Evolutionary conservation across 371 early-diverging fungal species (phyloP), one percentile per base, ranked within the genome.

Genomic region (Batrachochytrium dendrobatidis): DNA sequence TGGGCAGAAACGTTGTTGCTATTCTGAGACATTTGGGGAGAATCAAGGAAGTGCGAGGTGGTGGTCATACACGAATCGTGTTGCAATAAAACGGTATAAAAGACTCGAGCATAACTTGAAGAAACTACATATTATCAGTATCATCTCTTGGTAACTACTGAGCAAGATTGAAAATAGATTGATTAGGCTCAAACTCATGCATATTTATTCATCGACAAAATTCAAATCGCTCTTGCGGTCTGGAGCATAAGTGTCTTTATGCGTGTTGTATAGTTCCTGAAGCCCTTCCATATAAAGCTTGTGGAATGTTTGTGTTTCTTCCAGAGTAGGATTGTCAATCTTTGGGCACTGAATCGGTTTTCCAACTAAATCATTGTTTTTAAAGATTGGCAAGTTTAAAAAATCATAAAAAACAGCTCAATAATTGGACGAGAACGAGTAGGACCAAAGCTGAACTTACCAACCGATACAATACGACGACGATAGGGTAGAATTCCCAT

Each of bases 21-120:
- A 63, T 70, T 33, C 15, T 65, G 30, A n/a, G 77, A 50, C 68
- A 69, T 48, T 48, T 74, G 56, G 71, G 72, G 8, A 32, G 69
- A 39, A 59, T 77, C 17, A 73, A 66, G 56, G 77, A 77, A 58
- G 72, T 73, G 43, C 24, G 77, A 26, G 74, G 76, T 1, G 67
- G 70, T 18, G 74, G 74, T 22, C 60, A 64, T 30, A 69, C 69
- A 5, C 45, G 77, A 32, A 54, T 72, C 45, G 71, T 75, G 8
- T 45, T 77, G 12, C 18, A 39, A 39, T 39, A n/a, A 39, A 39
- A n/a, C 39, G 39, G 39, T n/a, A n/a, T n/a, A n/a, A n/a, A n/a
- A n/a, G n/a, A n/a, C n/a, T n/a, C n/a, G n/a, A n/a, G n/a, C n/a
- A n/a, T n/a, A n/a, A n/a, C n/a, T n/a, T n/a, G n/a, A n/a, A n/a